These are phyloP conservation scores for Plicaturopsis crispa DNA, from an alignment of 768 basidiomycete species.

Conservation along the genomic window DNA sequence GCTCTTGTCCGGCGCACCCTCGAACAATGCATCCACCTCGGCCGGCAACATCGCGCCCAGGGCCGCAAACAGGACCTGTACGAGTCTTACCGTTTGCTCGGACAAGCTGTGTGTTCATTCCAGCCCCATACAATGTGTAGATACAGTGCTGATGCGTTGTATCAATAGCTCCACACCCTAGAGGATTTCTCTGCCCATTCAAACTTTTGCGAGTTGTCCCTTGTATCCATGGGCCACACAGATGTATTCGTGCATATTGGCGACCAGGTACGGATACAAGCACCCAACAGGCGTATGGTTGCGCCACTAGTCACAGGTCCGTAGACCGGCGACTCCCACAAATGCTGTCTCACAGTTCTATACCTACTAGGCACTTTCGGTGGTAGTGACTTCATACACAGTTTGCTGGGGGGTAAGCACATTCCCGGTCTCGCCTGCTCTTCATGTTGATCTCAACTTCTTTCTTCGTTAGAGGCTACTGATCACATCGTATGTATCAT, in stretches of 20 bases:
- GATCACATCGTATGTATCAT: constrained; percentile 46
- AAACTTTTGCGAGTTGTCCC: constrained; percentile 82
- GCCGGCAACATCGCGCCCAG: constrained; percentile 51
- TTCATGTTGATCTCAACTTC: background rate
- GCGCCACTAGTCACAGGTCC: constrained; percentile 77
- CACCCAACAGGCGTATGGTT: constrained; percentile 68
- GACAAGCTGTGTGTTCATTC: constrained; percentile 42
- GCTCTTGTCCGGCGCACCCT: constrained; percentile 68
- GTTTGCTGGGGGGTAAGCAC: constrained; percentile 47
- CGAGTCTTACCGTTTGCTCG: constrained; percentile 76
- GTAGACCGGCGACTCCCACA: constrained; percentile 7
- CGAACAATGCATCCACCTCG: constrained; percentile 72
- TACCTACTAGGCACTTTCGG: constrained; percentile 56
- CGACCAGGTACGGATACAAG: constrained; percentile 64
- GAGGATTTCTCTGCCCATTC: constrained; percentile 89
- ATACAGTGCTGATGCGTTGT: background rate
- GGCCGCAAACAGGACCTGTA: constrained; percentile 64
- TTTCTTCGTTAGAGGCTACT: constrained; percentile 38
- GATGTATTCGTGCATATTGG: constrained; percentile 88
- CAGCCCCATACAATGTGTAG: constrained; percentile 12
- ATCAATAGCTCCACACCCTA: constrained; percentile 58
- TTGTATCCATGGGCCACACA: constrained; percentile 64
- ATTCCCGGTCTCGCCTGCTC: constrained; percentile 33
- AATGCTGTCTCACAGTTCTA: background rate
- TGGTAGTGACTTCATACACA: constrained; percentile 71